phyloP scores from a whole-genome alignment of 768 basidiomycete species.

The Suillus tomentosus region DNA sequence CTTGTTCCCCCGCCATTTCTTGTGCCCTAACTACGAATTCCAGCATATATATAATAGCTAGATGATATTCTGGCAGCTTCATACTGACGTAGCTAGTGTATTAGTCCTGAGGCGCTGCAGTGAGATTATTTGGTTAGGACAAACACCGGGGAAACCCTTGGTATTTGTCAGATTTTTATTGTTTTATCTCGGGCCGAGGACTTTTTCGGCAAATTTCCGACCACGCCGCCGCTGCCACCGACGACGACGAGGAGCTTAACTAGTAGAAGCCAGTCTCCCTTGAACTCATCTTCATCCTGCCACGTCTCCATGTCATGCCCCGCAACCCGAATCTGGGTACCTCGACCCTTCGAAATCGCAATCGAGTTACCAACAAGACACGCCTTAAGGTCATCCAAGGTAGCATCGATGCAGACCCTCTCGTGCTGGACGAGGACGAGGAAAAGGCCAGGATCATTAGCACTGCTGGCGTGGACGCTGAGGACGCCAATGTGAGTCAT shows the following conservation, averaged over 20 bases:
- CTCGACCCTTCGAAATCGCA: conserved; percentile 81
- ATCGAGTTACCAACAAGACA: conserved; percentile 91
- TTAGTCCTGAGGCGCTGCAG: conserved; percentile 11
- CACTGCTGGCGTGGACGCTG: conserved; percentile 88
- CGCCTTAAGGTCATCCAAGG: conserved; percentile 84
- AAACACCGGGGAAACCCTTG: conserved; percentile 34
- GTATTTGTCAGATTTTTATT: conserved; percentile 30
- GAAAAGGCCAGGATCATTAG: conserved; percentile 80
- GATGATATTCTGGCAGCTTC: conserved; percentile 4
- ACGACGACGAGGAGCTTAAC: conserved; percentile 41
- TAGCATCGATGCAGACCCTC: conserved; percentile 75
- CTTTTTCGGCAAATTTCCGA: conserved; percentile 66
- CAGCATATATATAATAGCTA: conserved; percentile 15
- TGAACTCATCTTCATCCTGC: conserved; percentile 40
- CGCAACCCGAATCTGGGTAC: conserved; percentile 76
- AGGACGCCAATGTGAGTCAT: conserved; percentile 87
- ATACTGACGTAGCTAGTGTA: conserved; percentile 30
- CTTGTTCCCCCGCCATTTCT: not conserved
- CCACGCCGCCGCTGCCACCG: conserved; percentile 58
- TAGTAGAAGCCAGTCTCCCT: conserved; percentile 32
- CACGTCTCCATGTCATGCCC: conserved; percentile 82
- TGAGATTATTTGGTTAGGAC: conserved; percentile 26
- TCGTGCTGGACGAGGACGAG: conserved; percentile 84
- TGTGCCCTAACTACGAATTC: not conserved
- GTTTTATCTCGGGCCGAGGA: conserved; percentile 56